Evolutionary conservation across 2,329 filamentous ascomycete genomes (phyloP).

Genomic region (Chaetomium sp.): DNA sequence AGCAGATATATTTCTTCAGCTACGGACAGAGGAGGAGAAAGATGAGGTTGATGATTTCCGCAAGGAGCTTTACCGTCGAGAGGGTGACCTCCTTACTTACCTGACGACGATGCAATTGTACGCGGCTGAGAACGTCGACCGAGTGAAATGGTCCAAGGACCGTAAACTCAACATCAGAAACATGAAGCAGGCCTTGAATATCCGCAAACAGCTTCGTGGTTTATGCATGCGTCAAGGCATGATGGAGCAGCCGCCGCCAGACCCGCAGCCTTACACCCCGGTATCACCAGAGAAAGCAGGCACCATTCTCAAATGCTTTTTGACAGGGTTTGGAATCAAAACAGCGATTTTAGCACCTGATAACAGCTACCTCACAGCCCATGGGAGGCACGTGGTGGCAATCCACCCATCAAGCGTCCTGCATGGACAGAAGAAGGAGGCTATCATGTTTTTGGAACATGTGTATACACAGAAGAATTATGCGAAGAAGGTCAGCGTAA

Average conservation of each 20-base stretch:
- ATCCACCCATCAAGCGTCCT: constrained; percentile 59
- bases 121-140: constrained; percentile 48
- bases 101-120: constrained; percentile 58
- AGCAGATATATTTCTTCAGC: constrained; percentile 55
- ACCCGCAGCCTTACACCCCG: constrained; percentile 52
- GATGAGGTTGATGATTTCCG: constrained; percentile 49
- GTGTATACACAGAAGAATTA: constrained; percentile 62
- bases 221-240: constrained; percentile 49
- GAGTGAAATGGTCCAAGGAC: constrained; percentile 51
- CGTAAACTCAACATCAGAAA: constrained; percentile 53
- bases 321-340: constrained; percentile 54
- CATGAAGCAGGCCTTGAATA: constrained; percentile 57
- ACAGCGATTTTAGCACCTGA: constrained; percentile 56
- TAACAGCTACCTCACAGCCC: constrained; percentile 52
- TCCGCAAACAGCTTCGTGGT: constrained; percentile 54
- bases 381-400: constrained; percentile 54
- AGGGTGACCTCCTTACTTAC: constrained; percentile 60
- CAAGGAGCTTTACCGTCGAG: constrained; percentile 52
- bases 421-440: constrained; percentile 57
- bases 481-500: constrained; percentile 57
- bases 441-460: constrained; percentile 63
- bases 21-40: constrained; percentile 50
- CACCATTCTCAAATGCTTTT: constrained; percentile 52
- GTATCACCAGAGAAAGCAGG: constrained; percentile 49
- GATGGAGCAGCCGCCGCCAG: constrained; percentile 39